A percentile compares a stretch with the other conserved stretches of the same genome.
Conservation (phyloP, 1,284 basidiomycete species). For the Tranzscheliella williamsii region DNA sequence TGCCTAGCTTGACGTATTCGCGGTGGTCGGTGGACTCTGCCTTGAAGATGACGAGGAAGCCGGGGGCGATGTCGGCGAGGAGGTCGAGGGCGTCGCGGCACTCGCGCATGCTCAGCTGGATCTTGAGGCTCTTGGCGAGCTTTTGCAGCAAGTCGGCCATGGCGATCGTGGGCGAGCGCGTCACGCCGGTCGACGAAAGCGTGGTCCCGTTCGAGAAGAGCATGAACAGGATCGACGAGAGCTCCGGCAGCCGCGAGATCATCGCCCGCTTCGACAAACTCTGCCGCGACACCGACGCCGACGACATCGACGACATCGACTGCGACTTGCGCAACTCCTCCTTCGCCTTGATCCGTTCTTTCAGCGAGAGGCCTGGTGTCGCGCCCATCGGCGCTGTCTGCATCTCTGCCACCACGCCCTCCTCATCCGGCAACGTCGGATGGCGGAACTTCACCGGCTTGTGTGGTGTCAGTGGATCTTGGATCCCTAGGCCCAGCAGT, state of each 20-base stretch:
- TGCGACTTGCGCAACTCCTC: constrained; percentile 30
- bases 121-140: constrained; percentile 30
- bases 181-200: constrained; percentile 13
- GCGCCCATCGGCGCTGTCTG: neutral
- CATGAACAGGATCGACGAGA: constrained; percentile 46
- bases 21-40: neutral
- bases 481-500: neutral
- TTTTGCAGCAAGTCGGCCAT: constrained; percentile 35
- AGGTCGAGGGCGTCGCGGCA: constrained; percentile 26
- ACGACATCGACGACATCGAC: constrained; percentile 9
- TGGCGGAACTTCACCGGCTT: constrained; percentile 11
- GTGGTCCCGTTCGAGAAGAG: constrained; percentile 41
- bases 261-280: constrained; percentile 27
- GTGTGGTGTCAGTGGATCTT: constrained; percentile 2
- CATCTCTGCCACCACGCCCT: neutral
- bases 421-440: neutral
- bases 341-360: constrained; percentile 44
- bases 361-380: constrained; percentile 14
- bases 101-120: constrained; percentile 36
- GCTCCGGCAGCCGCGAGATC: constrained; percentile 37
- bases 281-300: constrained; percentile 5
- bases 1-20: constrained; percentile 22
- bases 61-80: constrained; percentile 28
- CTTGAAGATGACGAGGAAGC: constrained; percentile 35
- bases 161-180: constrained; percentile 18